phyloP scores from a whole-genome alignment of 1,284 basidiomycete genomes.

The Vanrija sp. region DNA sequence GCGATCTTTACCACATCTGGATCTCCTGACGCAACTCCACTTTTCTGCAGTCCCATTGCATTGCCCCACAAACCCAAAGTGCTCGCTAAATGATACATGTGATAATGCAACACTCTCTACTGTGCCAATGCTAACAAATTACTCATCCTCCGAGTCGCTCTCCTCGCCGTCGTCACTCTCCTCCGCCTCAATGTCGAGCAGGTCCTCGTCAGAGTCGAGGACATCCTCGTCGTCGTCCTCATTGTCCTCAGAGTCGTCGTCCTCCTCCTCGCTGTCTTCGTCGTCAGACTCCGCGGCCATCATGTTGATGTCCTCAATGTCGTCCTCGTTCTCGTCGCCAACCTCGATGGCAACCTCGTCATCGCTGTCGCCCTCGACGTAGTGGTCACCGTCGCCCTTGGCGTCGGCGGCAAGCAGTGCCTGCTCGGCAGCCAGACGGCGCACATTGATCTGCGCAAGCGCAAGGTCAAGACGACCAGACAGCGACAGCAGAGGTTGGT shows the following conservation, averaged over 20 bases:
- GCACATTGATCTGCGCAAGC: constrained; percentile 85
- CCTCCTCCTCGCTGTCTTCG: constrained; percentile 25
- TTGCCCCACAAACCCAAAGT: too few relatives aligned
- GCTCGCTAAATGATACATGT: too few relatives aligned
- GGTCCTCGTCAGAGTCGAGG: constrained; percentile 58
- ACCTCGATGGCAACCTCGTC: constrained; percentile 60
- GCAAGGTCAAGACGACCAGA: constrained; percentile 90
- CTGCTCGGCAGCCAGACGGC: constrained; percentile 41
- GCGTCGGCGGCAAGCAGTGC: constrained; percentile 19
- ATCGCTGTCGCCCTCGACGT: constrained; percentile 49
- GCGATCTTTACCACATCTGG: too few relatives aligned
- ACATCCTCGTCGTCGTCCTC: constrained; percentile 51
- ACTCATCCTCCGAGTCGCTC: too few relatives aligned
- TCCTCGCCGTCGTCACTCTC: constrained; percentile 57
- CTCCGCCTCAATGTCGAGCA: constrained; percentile 57
- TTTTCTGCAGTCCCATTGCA: too few relatives aligned
- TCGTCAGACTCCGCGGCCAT: constrained; percentile 55
- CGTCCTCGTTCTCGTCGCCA: constrained; percentile 62
- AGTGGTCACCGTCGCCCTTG: constrained; percentile 47
- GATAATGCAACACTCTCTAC: too few relatives aligned
- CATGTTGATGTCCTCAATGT: constrained; percentile 58
- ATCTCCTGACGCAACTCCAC: too few relatives aligned
- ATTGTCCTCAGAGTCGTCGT: constrained; percentile 31
- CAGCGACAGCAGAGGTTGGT: constrained; percentile 78
- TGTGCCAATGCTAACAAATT: too few relatives aligned